Evolutionary conservation across 441 rosid species (phyloP), one percentile per base, ranked within the genome.

Genomic region (Bocquillonia castaneifolia): DNA sequence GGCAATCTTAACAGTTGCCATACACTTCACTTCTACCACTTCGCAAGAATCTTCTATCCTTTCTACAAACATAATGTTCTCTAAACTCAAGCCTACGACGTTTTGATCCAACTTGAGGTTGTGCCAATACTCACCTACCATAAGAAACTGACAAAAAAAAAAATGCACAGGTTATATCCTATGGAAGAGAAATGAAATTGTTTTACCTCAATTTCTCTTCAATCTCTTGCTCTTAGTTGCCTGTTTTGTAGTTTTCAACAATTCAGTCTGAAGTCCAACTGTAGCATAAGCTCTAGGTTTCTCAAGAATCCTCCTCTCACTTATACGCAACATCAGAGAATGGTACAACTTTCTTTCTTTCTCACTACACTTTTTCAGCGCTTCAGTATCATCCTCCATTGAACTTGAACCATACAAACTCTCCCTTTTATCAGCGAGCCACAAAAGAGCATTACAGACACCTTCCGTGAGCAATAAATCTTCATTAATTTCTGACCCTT

Each of bases 241-340:
- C 54, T 31, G 64, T 45, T 69, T 77, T 26, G 39, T 29, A 36
- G 29, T 42, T 51, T 54, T 63, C 12, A 59, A 22, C 51, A 59
- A 64, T 62, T 22, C 64, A 45, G 53, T 59, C 52, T 14, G 28
- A 59, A n/a, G 3, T 23, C 62, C 68, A 59, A 47, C 29, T 39
- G 64, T 28, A n/a, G 84, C 84, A 55, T 74, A 77, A 56, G 70
- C 70, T 69, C 97, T 77, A 64, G 91, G 84, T 79, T 84, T 86
- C 77, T 77, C 84, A 14, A 93, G 79, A 69, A 93, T 88, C 76
- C 51, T 82, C 79, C 97, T 83, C 82, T 93, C 98, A 56, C 96
- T 79, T 44, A 79, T 75, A 20, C 92, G 88, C 74, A 91, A 68
- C 64, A 76, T 68, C 51, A 83, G 63, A 17, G 97, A 86, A 76